phyloP scores from a whole-genome alignment of 345 rosid species.

The Fremontodendron californicum region DNA sequence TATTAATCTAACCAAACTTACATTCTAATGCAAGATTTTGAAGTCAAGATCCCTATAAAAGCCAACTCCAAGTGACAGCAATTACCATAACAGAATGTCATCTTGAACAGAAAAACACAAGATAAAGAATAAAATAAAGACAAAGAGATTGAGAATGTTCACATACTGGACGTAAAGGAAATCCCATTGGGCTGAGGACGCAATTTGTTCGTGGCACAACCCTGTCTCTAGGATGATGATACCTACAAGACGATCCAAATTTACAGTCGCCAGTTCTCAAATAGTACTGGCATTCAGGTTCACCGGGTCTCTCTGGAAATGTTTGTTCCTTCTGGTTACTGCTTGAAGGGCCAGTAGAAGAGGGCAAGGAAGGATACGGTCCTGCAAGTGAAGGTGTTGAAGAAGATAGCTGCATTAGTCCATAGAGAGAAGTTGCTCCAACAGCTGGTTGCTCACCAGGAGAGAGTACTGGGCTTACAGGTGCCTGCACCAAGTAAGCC shows the following conservation, averaged over 20 bases:
- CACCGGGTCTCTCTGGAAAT: constrained; percentile 97
- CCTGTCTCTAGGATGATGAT: constrained; percentile 84
- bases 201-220: constrained; percentile 56
- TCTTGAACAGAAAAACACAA: not conserved
- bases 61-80: not conserved
- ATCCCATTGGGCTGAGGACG: constrained; percentile 73
- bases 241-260: constrained; percentile 83
- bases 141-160: constrained; percentile 11
- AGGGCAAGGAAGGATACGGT: constrained; percentile 46
- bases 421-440: constrained; percentile 67
- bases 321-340: constrained; percentile 58
- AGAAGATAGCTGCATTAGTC: constrained; percentile 67
- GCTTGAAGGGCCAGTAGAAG: constrained; percentile 49
- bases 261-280: constrained; percentile 90
- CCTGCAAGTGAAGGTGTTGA: constrained; percentile 62
- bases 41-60: constrained; percentile 4
- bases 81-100: not conserved
- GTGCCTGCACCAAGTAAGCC: constrained; percentile 49
- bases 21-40: not conserved
- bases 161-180: constrained; percentile 85
- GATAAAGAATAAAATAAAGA: not conserved
- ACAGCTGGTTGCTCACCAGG: constrained; percentile 74
- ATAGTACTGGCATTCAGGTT: constrained; percentile 83
- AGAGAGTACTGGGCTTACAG: constrained; percentile 80
- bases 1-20: not conserved